A percentile compares a stretch with the other conserved stretches of the same genome.
Evolutionary conservation across 441 rosid genomes (phyloP).

Genomic region (Viola pubescens): DNA sequence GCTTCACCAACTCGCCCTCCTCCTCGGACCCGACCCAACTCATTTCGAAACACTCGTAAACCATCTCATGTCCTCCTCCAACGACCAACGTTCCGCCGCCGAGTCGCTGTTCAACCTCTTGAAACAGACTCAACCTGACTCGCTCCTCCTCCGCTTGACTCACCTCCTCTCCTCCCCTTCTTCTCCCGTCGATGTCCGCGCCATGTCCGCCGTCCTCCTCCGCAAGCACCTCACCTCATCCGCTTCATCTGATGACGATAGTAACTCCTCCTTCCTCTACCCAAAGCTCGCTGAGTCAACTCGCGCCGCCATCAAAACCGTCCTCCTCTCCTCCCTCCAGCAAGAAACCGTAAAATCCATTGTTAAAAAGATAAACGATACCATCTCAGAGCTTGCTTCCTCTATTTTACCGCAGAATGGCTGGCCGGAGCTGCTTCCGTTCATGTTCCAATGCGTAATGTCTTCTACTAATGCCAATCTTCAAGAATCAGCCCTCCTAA

Average conservation of each 20-base stretch:
- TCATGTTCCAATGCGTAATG: slow-evolving; percentile 80
- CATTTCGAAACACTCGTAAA: slow-evolving; percentile 69
- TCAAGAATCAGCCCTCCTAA: slow-evolving; percentile 77
- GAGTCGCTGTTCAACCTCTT: slow-evolving; percentile 77
- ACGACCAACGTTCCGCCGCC: slow-evolving; percentile 82
- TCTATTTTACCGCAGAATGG: slow-evolving; percentile 65
- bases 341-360: slow-evolving; percentile 61
- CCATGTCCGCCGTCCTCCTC: slow-evolving; percentile 85
- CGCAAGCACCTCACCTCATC: slow-evolving; percentile 58
- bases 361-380: slow-evolving; percentile 68
- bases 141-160: slow-evolving; percentile 61
- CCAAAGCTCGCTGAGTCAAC: slow-evolving; percentile 57
- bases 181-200: slow-evolving; percentile 48
- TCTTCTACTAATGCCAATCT: slow-evolving; percentile 46
- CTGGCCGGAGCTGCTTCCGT: slow-evolving; percentile 88
- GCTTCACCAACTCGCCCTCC: slow-evolving; percentile 46
- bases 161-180: slow-evolving; percentile 67
- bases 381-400: slow-evolving; percentile 77
- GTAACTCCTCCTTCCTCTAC: slow-evolving; percentile 66
- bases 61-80: slow-evolving; percentile 75
- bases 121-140: slow-evolving; percentile 68
- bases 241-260: no score
- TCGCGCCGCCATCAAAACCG: slow-evolving; percentile 60
- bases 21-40: slow-evolving; percentile 63
- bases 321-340: slow-evolving; percentile 56